Base-by-base conservation (phyloP, 768 basidiomycete genomes). In the Psilocybe sp. region DNA sequence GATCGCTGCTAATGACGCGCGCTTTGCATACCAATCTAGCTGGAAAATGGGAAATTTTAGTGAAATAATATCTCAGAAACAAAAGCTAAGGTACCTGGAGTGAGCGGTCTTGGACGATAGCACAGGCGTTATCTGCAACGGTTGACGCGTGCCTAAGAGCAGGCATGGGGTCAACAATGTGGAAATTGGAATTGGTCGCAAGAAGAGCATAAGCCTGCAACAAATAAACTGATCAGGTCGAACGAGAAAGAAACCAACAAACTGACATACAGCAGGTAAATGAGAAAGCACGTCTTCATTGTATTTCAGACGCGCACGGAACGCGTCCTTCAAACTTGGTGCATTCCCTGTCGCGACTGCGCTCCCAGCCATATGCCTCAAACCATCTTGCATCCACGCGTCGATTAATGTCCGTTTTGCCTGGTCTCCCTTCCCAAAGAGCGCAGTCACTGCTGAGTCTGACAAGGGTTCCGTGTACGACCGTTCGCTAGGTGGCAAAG, bases 371-470 rank as follows among this genome's bases (percentile, higher is more conserved):
- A 92, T 91, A 36, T 73, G 66, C 14, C 57, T 56, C 12, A 82
- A 61, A 1, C 85, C 89, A 51, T 84, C 80, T 15, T 84, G 78
- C 33, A 92, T 60, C 89, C 90, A 93, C 0, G 84, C 85, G n/a
- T 73, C 65, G 38, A 91, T 75, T 23, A 93, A 72, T 4, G 77
- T 78, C 47, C 75, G 73, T 12, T 84, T 72, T 1, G 90, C 87
- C 28, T 79, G 65, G 49, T 87, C 81, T 18, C 85, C 90, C 12
- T 61, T 57, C 7, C 90, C 90, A 66, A 92, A 93, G 5, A 92
- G 70, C 5, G 85, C 77, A 2, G 84, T 79, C 16, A 92, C 78
- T 0, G 88, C 84, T 0, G 73, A 68, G 50, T 92, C 89, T 1
- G 84, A 77, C 16, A 92, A 79, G 6, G 87, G 87, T 48, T 76